These are phyloP conservation scores for Mycena sanguinolenta DNA, from an alignment of 768 basidiomycete species.

Conservation along the genomic window DNA sequence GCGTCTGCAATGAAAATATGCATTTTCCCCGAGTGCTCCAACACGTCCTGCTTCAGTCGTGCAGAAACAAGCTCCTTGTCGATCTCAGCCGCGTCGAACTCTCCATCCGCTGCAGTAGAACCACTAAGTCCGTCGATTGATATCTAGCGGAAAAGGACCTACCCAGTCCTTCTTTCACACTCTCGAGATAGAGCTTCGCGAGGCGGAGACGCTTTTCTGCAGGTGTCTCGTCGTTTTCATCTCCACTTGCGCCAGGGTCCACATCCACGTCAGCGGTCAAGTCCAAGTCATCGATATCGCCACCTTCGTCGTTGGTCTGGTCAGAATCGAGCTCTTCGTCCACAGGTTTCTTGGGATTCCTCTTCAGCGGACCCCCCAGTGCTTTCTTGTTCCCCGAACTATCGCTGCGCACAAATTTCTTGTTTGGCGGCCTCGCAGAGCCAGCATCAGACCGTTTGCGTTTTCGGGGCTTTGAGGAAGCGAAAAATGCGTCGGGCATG, in stretches of 20 bases:
- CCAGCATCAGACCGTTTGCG: slow-evolving; percentile 64
- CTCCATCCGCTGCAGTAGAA: slow-evolving; percentile 76
- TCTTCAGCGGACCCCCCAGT: slow-evolving; percentile 42
- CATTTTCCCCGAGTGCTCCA: slow-evolving; percentile 90
- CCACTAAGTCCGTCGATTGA: background rate
- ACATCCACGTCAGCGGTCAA: slow-evolving; percentile 61
- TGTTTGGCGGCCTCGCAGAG: slow-evolving; percentile 44
- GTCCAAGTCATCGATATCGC: slow-evolving; percentile 73
- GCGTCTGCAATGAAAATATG: slow-evolving; percentile 84
- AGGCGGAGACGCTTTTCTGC: slow-evolving; percentile 93
- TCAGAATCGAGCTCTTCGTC: slow-evolving; percentile 82
- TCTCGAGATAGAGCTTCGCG: slow-evolving; percentile 91
- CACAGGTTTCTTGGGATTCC: slow-evolving; percentile 43
- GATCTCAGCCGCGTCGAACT: slow-evolving; percentile 95
- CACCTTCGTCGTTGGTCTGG: slow-evolving; percentile 66
- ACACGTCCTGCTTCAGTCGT: slow-evolving; percentile 91
- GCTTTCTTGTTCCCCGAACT: slow-evolving; percentile 28
- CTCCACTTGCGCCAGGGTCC: slow-evolving; percentile 75
- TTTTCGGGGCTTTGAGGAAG: slow-evolving; percentile 69
- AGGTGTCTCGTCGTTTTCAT: slow-evolving; percentile 94
- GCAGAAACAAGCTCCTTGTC: slow-evolving; percentile 94
- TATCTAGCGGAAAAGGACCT: slow-evolving; percentile 42
- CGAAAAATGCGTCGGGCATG: slow-evolving; percentile 92
- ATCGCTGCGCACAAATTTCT: slow-evolving; percentile 48
- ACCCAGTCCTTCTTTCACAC: slow-evolving; percentile 83